Evolutionary conservation across 208 protist species (phyloP).

Genomic region (Leishmania martiniquensis): DNA sequence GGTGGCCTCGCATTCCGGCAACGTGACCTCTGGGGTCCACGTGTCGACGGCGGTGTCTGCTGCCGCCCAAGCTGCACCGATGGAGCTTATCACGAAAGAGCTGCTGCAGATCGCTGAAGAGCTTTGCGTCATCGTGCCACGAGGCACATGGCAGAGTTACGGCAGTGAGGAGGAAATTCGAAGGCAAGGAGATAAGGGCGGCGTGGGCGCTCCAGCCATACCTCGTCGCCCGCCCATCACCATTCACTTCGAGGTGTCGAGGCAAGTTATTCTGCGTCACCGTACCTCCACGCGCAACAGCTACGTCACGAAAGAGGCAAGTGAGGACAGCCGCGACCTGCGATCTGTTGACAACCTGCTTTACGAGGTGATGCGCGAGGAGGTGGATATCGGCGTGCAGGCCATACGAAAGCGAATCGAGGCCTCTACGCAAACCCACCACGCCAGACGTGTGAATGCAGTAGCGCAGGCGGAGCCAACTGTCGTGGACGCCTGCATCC

Average conservation of each 20-base stretch:
- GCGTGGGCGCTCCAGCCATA: slow-evolving; percentile 14
- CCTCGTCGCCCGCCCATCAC: slow-evolving; percentile 64
- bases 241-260: slow-evolving; percentile 70
- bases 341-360: slow-evolving; percentile 65
- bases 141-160: slow-evolving; percentile 75
- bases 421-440: slow-evolving; percentile 71
- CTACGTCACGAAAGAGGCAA: slow-evolving; percentile 86
- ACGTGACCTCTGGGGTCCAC: not conserved
- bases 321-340: slow-evolving; percentile 87
- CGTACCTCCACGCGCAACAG: slow-evolving; percentile 45
- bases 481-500: slow-evolving; percentile 83
- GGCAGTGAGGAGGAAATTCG: slow-evolving; percentile 86
- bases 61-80: not conserved
- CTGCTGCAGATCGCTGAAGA: slow-evolving; percentile 59
- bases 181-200: slow-evolving; percentile 45
- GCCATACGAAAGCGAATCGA: slow-evolving; percentile 44
- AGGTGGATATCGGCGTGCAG: slow-evolving; percentile 84
- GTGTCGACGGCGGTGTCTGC: not conserved
- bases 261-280: slow-evolving; percentile 65
- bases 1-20: not conserved
- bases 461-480: slow-evolving; percentile 81
- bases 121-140: slow-evolving; percentile 65
- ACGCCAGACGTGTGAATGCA: slow-evolving; percentile 77
- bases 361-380: slow-evolving; percentile 66
- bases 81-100: slow-evolving; percentile 56